These are phyloP conservation scores for Xeromyces bisporus DNA, from an alignment of 495 filamentous ascomycete species.

Conservation along the genomic window DNA sequence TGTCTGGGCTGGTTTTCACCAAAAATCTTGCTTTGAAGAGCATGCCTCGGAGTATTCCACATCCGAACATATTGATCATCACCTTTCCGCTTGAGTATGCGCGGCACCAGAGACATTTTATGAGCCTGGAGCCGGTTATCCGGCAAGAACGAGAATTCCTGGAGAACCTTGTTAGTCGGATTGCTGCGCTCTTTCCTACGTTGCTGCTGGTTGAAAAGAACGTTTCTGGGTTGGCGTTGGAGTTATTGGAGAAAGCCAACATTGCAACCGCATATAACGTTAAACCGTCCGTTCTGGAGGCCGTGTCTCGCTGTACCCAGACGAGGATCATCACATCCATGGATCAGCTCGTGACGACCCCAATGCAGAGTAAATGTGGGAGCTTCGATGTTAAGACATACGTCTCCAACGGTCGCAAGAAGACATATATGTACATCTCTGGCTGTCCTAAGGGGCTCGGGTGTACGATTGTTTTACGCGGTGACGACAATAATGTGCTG, in stretches of 20 bases:
- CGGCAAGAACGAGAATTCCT: conserved; percentile 93
- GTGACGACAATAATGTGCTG: conserved; percentile 51
- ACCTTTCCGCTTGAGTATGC: conserved; percentile 95
- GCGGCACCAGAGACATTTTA: conserved; percentile 87
- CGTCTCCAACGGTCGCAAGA: conserved; percentile 63
- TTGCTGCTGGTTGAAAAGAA: conserved; percentile 78
- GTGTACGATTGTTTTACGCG: conserved; percentile 89
- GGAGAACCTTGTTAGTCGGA: conserved; percentile 82
- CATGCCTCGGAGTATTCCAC: conserved; percentile 74
- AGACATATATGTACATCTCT: conserved; percentile 90
- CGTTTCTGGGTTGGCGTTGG: conserved; percentile 77
- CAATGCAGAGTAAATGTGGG: conserved; percentile 61
- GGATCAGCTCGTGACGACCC: conserved; percentile 75
- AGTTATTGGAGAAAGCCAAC: conserved; percentile 69
- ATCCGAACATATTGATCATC: conserved; percentile 80
- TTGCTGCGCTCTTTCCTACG: conserved; percentile 66
- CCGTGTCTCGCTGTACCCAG: conserved; percentile 78
- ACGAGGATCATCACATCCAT: conserved; percentile 87
- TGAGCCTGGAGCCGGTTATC: conserved; percentile 95
- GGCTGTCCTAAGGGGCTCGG: conserved; percentile 86
- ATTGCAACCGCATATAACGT: conserved; percentile 93
- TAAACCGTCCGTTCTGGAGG: conserved; percentile 86
- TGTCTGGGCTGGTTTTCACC: conserved; percentile 90
- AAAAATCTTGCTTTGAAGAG: conserved; percentile 92
- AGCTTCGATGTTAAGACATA: conserved; percentile 94